Conservation (phyloP, 2,329 filamentous ascomycete species). For the Diaporthe sp. region DNA sequence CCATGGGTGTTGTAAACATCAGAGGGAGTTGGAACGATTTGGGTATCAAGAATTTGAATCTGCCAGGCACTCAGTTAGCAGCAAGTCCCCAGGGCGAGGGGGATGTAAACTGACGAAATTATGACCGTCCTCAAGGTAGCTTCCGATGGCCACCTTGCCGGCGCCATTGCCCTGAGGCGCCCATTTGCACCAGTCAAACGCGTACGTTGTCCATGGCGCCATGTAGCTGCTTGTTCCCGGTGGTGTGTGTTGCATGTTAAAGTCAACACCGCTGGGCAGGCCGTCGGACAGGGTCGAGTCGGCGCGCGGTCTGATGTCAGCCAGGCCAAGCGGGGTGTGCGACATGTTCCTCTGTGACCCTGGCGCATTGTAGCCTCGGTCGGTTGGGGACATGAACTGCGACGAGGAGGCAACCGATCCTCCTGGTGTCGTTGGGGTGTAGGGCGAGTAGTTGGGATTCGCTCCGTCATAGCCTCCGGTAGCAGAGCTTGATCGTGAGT, state of each 20-base stretch:
- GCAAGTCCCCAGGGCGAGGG: not conserved
- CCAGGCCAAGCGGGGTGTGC: slow-evolving; percentile 89
- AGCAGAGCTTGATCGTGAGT: slow-evolving; percentile 87
- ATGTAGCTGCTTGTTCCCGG: slow-evolving; percentile 90
- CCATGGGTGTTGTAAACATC: slow-evolving; percentile 74
- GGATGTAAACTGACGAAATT: slow-evolving; percentile 79
- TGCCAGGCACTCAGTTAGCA: slow-evolving; percentile 48
- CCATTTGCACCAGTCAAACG: slow-evolving; percentile 99
- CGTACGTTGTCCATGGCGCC: slow-evolving; percentile 94
- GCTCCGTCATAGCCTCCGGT: slow-evolving; percentile 60
- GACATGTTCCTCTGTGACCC: slow-evolving; percentile 73
- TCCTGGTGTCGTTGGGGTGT: slow-evolving; percentile 73
- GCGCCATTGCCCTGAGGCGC: slow-evolving; percentile 81
- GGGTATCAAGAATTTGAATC: slow-evolving; percentile 97
- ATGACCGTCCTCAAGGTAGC: slow-evolving; percentile 96
- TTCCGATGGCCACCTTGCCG: slow-evolving; percentile 93
- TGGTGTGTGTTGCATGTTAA: slow-evolving; percentile 73
- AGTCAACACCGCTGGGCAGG: slow-evolving; percentile 68
- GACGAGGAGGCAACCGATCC: slow-evolving; percentile 60
- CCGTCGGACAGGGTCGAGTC: slow-evolving; percentile 84
- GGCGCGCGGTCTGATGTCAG: slow-evolving; percentile 89
- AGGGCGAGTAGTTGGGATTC: slow-evolving; percentile 61
- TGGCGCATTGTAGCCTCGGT: slow-evolving; percentile 65
- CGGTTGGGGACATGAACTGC: slow-evolving; percentile 73
- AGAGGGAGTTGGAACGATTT: slow-evolving; percentile 76